Conservation (phyloP, 2,329 filamentous ascomycete genomes). For the Coniochaeta sp. region DNA sequence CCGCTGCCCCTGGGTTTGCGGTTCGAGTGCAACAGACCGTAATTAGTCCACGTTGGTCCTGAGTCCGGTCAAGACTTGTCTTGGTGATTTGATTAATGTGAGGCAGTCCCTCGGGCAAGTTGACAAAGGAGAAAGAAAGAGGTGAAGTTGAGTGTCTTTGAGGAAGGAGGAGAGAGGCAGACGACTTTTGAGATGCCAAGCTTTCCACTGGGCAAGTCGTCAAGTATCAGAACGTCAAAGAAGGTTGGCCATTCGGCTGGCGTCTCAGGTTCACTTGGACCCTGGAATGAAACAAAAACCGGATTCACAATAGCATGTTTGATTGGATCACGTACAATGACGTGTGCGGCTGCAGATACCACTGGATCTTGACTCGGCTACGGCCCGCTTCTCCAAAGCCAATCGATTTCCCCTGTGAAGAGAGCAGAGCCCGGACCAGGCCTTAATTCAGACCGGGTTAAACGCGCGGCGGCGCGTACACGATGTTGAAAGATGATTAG, state of each 20-base stretch:
- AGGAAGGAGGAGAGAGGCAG: not conserved
- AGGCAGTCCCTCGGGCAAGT: not conserved
- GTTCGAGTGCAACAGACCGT: not conserved
- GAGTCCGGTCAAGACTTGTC: not conserved
- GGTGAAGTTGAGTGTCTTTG: not conserved
- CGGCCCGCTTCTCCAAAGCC: not conserved
- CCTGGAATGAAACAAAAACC: constrained; percentile 1
- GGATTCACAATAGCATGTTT: not conserved
- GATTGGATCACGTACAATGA: not conserved
- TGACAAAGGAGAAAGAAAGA: not conserved
- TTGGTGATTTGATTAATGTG: not conserved
- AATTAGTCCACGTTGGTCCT: not conserved
- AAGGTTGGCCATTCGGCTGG: not conserved
- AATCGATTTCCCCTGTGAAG: not conserved
- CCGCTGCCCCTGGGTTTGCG: not conserved
- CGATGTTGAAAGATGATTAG: no score
- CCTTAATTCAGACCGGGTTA: not conserved
- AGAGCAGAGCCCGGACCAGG: not conserved
- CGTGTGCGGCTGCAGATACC: not conserved
- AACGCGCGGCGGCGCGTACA: not conserved
- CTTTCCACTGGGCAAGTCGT: not conserved
- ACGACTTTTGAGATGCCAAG: not conserved
- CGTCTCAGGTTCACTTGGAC: not conserved
- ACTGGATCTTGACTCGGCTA: not conserved
- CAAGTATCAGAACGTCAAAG: not conserved